Evolutionary conservation across 2,329 filamentous ascomycete species (phyloP).

Genomic region (Sodiomyces alkalinus): DNA sequence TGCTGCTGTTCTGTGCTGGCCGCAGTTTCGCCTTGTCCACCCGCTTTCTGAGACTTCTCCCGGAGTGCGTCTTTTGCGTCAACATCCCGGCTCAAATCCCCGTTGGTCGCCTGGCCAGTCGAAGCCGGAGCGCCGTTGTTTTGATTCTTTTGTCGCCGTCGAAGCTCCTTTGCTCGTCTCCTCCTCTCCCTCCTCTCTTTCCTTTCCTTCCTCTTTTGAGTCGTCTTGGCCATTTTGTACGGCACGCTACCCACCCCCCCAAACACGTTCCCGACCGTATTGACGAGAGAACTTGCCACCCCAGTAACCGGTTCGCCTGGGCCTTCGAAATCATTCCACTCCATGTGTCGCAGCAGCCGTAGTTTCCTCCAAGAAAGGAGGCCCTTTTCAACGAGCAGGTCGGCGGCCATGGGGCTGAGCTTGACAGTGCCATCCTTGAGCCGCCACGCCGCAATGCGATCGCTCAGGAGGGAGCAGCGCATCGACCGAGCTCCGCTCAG

Average conservation of each 20-base stretch:
- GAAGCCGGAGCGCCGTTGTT: not conserved
- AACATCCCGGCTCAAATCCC: not conserved
- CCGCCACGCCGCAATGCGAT: constrained; percentile 50
- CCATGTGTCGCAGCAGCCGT: constrained; percentile 47
- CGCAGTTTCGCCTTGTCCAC: too few species aligned
- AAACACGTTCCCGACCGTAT: constrained; percentile 41
- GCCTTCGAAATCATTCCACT: constrained; percentile 67
- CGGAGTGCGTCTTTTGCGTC: too few species aligned
- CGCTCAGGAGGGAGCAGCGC: constrained; percentile 49
- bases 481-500: constrained; percentile 37
- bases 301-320: constrained; percentile 60
- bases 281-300: constrained; percentile 43
- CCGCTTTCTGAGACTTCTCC: too few species aligned
- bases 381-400: constrained; percentile 46
- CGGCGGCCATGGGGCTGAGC: constrained; percentile 48
- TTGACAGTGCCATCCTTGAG: constrained; percentile 44
- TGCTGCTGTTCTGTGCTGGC: too few species aligned
- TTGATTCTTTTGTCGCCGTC: constrained; percentile 5
- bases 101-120: not conserved
- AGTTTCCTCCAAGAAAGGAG: constrained; percentile 48
- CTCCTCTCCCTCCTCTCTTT: constrained; percentile 33
- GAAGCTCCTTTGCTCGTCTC: constrained; percentile 13
- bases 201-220: constrained; percentile 36
- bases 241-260: constrained; percentile 51
- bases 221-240: constrained; percentile 40